A percentile compares a stretch with the other conserved stretches of the same genome.
Evolutionary conservation across 1,284 basidiomycete species (phyloP).

Genomic region (Fomitopsis betulina): DNA sequence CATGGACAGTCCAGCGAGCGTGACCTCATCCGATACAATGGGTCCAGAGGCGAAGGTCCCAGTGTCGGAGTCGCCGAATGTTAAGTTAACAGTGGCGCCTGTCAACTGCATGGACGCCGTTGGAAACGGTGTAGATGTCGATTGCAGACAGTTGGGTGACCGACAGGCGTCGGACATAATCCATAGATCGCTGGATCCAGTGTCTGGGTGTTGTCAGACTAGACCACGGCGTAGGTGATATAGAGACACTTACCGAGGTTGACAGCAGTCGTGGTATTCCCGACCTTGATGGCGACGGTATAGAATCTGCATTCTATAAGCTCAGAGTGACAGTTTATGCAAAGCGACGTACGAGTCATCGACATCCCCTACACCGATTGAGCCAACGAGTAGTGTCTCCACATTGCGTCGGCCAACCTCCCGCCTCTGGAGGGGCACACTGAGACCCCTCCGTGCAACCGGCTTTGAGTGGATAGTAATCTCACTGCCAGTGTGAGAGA

Average conservation of each 20-base stretch:
- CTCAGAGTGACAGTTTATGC: too few species aligned
- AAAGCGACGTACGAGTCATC: slow-evolving; percentile 7
- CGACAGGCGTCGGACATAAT: slow-evolving; percentile 24
- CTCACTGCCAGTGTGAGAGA: not conserved
- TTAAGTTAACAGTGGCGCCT: slow-evolving; percentile 26
- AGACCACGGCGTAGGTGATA: not conserved
- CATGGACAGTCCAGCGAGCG: slow-evolving; percentile 33
- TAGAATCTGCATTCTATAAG: slow-evolving; percentile 23
- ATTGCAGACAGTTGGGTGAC: slow-evolving; percentile 17
- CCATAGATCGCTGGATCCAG: slow-evolving; percentile 31
- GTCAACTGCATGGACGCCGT: slow-evolving; percentile 21
- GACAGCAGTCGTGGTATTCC: slow-evolving; percentile 23
- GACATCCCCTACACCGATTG: slow-evolving; percentile 7
- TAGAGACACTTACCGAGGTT: slow-evolving; percentile 23
- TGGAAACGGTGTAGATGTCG: slow-evolving; percentile 20
- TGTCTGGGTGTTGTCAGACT: slow-evolving; percentile 16
- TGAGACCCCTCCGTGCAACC: not conserved
- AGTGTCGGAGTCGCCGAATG: slow-evolving; percentile 33
- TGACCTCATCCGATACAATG: slow-evolving; percentile 30
- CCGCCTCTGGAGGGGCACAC: not conserved
- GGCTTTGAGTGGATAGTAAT: not conserved
- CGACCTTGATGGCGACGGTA: slow-evolving; percentile 25
- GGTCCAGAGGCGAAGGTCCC: slow-evolving; percentile 34
- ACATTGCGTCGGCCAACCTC: slow-evolving; percentile 1
- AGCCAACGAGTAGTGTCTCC: slow-evolving; percentile 6